phyloP scores from a whole-genome alignment of 805 yeast genomes.

The Spathaspora hagerdaliae region DNA sequence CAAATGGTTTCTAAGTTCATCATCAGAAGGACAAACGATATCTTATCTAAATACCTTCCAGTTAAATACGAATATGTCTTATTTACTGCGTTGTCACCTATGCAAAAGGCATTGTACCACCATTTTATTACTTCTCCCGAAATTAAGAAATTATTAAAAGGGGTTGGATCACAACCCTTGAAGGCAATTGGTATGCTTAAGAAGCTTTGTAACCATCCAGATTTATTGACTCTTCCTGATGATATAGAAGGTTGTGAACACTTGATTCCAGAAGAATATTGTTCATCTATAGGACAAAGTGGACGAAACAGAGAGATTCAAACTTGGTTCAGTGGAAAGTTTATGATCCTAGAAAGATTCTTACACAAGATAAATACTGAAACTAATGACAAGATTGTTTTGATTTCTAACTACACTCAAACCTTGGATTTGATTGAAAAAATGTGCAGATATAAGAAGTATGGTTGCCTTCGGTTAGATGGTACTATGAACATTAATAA shows the following conservation, averaged over 20 bases:
- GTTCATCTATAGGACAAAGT: conserved; percentile 30
- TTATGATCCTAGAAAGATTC: conserved; percentile 79
- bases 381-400: conserved; percentile 90
- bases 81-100: conserved; percentile 78
- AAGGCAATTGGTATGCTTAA: conserved; percentile 86
- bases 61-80: conserved; percentile 95
- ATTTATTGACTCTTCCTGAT: conserved; percentile 66
- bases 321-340: conserved; percentile 83
- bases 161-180: conserved; percentile 75
- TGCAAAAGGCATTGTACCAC: conserved; percentile 68
- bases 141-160: conserved; percentile 60
- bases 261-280: conserved; percentile 74
- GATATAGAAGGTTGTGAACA: conserved; percentile 70
- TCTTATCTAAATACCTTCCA: conserved; percentile 88
- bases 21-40: conserved; percentile 92
- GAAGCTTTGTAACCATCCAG: conserved; percentile 93
- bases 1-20: conserved; percentile 82
- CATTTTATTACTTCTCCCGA: conserved; percentile 79
- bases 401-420: conserved; percentile 92
- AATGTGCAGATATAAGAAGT: conserved; percentile 71
- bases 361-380: conserved; percentile 69
- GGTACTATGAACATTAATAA: conserved; percentile 92
- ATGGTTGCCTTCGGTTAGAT: conserved; percentile 80
- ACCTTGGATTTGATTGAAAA: conserved; percentile 87
- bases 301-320: conserved; percentile 72